Conservation (phyloP, 169 alveolate genomes). For the Cyclospora cayetanensis region DNA sequence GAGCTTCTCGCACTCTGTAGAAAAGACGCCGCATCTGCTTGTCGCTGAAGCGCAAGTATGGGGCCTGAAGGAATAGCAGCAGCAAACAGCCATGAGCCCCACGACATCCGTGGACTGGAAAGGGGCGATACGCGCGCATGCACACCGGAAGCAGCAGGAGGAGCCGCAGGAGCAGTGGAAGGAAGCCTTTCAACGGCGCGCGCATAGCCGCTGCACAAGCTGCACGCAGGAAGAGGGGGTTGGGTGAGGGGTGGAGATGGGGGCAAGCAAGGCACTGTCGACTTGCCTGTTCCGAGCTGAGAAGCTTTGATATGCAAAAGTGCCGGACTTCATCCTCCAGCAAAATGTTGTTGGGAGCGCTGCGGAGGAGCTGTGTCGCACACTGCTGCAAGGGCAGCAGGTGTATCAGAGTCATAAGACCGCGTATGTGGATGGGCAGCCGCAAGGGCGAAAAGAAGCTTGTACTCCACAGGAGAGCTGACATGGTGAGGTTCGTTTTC, state of each 20-base stretch:
- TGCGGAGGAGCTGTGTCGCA: conserved; percentile 46
- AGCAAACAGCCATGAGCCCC: neutral
- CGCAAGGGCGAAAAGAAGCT: conserved; percentile 44
- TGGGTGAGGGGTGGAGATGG: neutral
- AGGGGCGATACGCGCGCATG: neutral
- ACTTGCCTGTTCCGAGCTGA: conserved; percentile 28
- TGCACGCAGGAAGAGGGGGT: neutral
- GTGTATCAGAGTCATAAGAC: conserved; percentile 45
- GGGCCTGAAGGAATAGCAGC: conserved; percentile 33
- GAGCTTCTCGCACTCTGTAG: conserved; percentile 47
- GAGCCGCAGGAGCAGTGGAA: neutral
- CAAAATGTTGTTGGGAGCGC: conserved; percentile 54
- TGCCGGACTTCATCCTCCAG: conserved; percentile 61
- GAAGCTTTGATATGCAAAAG: conserved; percentile 47
- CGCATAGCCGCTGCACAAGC: neutral
- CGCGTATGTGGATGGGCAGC: conserved; percentile 48
- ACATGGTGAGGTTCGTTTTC: conserved; percentile 52
- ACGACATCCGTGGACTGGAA: neutral
- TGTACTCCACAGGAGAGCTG: conserved; percentile 66
- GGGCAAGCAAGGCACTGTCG: neutral
- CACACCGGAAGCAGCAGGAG: no score
- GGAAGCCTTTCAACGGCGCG: neutral
- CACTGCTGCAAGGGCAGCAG: conserved; percentile 66
- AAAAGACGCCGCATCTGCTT: conserved; percentile 53
- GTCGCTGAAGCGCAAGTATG: conserved; percentile 29